Conservation (phyloP, 305 asterid genomes). For the Fraxinus dipetala region DNA sequence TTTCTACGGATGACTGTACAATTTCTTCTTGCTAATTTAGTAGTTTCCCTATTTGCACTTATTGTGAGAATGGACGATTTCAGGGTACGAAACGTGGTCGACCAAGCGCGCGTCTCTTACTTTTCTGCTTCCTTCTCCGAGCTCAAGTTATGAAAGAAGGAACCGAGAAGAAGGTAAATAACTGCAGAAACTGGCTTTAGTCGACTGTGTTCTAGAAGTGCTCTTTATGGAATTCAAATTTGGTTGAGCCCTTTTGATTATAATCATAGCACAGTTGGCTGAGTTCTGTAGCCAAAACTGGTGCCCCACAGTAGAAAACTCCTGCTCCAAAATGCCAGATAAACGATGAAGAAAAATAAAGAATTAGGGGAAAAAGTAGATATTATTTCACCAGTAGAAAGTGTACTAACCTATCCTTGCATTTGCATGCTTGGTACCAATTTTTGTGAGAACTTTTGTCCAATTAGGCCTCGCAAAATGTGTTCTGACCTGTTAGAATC, state of each 20-base stretch:
- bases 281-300: conserved; percentile 53
- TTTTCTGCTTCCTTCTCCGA: neutral
- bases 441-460: conserved; percentile 47
- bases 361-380: neutral
- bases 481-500: conserved; percentile 20
- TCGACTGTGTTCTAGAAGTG: conserved; percentile 30
- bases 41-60: neutral
- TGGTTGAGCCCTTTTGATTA: conserved; percentile 49
- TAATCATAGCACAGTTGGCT: conserved; percentile 48
- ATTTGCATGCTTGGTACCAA: conserved; percentile 52
- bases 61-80: conserved; percentile 2
- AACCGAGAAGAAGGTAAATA: neutral
- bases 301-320: conserved; percentile 60
- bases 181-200: neutral
- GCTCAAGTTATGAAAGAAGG: neutral
- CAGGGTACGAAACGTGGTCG: conserved; percentile 13
- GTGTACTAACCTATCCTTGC: conserved; percentile 44
- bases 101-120: neutral
- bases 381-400: neutral
- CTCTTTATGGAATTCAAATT: conserved; percentile 62
- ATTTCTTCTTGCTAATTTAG: conserved; percentile 20
- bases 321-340: conserved; percentile 30
- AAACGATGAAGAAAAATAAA: neutral
- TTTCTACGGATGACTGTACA: conserved; percentile 32
- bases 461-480: conserved; percentile 67